These are phyloP conservation scores for Cystobasidium ongulense DNA, from an alignment of 768 basidiomycete genomes.

Conservation along the genomic window DNA sequence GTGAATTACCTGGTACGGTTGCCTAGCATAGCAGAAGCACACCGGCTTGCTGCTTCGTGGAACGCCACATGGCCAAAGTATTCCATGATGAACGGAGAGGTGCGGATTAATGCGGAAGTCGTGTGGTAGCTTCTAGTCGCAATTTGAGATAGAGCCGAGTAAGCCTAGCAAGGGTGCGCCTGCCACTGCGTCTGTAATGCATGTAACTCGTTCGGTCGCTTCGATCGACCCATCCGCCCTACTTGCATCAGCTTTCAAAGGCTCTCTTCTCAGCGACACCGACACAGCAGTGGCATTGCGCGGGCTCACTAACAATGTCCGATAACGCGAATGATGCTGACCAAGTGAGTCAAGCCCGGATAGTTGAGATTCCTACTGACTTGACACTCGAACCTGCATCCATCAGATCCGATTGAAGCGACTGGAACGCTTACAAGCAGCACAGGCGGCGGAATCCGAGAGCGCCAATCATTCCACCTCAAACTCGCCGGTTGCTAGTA, in stretches of 20 bases:
- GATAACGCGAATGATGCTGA: neutral
- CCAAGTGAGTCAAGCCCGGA: neutral
- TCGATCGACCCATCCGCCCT: neutral
- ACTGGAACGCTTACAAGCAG: constrained; percentile 67
- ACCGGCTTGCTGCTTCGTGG: constrained; percentile 7
- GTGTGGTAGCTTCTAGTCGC: neutral
- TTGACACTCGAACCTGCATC: too few relatives aligned
- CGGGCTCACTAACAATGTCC: neutral
- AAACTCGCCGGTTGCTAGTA: constrained; percentile 44
- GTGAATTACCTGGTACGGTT: constrained; percentile 7
- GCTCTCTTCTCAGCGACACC: neutral
- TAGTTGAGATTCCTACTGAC: too few relatives aligned
- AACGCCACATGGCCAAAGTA: constrained; percentile 28
- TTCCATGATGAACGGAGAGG: constrained; percentile 16
- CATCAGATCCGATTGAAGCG: constrained; percentile 84
- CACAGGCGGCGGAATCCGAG: constrained; percentile 42
- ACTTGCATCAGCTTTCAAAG: too few relatives aligned
- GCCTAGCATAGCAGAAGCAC: constrained; percentile 27
- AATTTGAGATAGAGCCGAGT: neutral
- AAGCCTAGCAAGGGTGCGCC: too few relatives aligned
- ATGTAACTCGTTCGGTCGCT: too few relatives aligned
- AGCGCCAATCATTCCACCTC: constrained; percentile 40
- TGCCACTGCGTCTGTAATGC: too few relatives aligned
- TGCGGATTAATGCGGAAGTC: constrained; percentile 6
- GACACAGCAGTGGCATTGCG: neutral